phyloP scores from a whole-genome alignment of 352 stramenopile genomes.

The Phytopythium ostracodes region DNA sequence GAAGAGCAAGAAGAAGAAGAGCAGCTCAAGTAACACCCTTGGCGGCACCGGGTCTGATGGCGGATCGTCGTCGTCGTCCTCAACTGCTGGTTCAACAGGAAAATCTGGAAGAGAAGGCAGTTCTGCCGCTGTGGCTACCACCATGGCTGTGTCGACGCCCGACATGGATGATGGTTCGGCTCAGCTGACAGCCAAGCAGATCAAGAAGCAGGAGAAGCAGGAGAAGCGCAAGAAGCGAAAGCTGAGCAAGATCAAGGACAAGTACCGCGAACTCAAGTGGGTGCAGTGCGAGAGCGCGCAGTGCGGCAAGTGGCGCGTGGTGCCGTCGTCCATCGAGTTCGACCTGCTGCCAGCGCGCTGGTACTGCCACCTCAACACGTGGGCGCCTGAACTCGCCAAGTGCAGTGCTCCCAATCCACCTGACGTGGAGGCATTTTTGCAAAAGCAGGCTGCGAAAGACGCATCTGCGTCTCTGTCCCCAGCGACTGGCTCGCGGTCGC shows the following conservation, averaged over 20 bases:
- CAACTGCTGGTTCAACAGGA: constrained; percentile 14
- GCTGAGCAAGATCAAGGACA: constrained; percentile 77
- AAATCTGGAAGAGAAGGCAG: not conserved
- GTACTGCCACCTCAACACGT: constrained; percentile 82
- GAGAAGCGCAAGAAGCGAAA: constrained; percentile 69
- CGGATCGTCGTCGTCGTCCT: constrained; percentile 33
- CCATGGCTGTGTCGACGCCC: not conserved
- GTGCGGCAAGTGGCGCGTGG: constrained; percentile 94
- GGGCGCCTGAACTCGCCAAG: constrained; percentile 63
- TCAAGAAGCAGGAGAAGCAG: constrained; percentile 60
- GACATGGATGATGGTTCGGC: not conserved
- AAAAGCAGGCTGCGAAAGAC: constrained; percentile 63
- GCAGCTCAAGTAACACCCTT: constrained; percentile 19
- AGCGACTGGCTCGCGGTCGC: constrained; percentile 10
- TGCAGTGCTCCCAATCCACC: constrained; percentile 65
- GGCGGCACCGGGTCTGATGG: constrained; percentile 20
- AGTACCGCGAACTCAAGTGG: constrained; percentile 89
- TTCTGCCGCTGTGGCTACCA: not conserved
- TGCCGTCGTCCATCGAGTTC: constrained; percentile 89
- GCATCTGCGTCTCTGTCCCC: constrained; percentile 7
- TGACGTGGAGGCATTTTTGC: constrained; percentile 65
- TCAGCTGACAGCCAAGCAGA: constrained; percentile 12
- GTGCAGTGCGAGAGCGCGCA: constrained; percentile 93
- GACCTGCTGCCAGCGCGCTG: constrained; percentile 88
- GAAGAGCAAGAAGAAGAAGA: constrained; percentile 31